Evolutionary conservation across 2,329 filamentous ascomycete genomes (phyloP), one percentile per base, ranked within the genome.

Genomic region (Magnaporthales sp.): DNA sequence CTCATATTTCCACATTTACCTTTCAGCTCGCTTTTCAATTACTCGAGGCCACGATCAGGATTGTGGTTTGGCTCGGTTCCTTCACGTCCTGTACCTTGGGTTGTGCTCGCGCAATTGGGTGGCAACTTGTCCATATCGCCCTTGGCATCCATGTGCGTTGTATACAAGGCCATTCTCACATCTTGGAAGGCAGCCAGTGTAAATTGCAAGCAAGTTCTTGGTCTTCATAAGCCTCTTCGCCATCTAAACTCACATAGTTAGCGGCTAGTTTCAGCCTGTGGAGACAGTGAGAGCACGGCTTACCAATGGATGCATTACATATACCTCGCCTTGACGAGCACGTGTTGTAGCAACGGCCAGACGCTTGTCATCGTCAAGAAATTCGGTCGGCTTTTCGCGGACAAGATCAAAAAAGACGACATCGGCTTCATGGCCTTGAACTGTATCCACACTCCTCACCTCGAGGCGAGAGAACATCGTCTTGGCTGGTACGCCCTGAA

Each of bases 401-500:
- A 83, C 80, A 68, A 82, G 75, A 71, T 83, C 81, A 0, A 83
- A 73, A 38, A 82, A 78, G 0, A 83, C 79, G 5, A 82, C 73
- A 56, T 83, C 81, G 0, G 81, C 80, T 67, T 83, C 79, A 15
- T 81, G 80, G 0, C 81, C 81, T 54, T 83, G 81, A 0, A 79
- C 77, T 4, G 76, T 80, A 64, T 82, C 81, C 0, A 82, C 76
- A 0, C 80, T 83, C 22, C 81, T 69, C 0, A 80, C 76, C 27
- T 78, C 73, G 0, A 82, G 56, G 15, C 76, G 1, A 79, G 72
- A 15, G 27, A 60, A 30, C 56, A 60, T 60, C 5, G 56, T 56
- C 38, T 56, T 64, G 1, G 26, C 11, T 22, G 15, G 15, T 1
- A 54, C 63, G 29, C 32, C 38, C 15, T 29, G 22, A 15, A 11